Conservation (phyloP, 2,329 filamentous ascomycete genomes). For the Trichoderma hamatum region DNA sequence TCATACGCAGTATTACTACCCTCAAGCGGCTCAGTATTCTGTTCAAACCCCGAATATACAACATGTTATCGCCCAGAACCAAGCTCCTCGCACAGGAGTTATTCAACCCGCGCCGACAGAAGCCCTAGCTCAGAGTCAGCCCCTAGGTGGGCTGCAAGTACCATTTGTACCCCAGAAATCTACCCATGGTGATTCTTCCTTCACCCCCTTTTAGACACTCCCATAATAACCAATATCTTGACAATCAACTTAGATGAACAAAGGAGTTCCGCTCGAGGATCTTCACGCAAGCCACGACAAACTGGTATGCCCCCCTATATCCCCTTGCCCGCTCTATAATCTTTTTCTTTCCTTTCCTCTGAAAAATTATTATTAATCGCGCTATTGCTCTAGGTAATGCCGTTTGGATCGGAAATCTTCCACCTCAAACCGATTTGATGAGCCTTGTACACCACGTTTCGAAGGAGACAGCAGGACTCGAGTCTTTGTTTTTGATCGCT, state of each 20-base stretch:
- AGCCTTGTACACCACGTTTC: slow-evolving; percentile 91
- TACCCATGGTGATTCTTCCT: background rate
- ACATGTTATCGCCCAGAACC: slow-evolving; percentile 40
- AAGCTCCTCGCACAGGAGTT: slow-evolving; percentile 39
- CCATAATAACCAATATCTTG: background rate
- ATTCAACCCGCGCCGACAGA: slow-evolving; percentile 35
- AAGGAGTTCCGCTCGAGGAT: slow-evolving; percentile 38
- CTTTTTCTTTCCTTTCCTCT: background rate
- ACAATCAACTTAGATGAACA: slow-evolving; percentile 11
- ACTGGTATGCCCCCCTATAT: slow-evolving; percentile 52
- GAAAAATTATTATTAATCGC: background rate
- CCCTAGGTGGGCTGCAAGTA: background rate
- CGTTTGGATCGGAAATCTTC: slow-evolving; percentile 94
- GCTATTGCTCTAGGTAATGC: slow-evolving; percentile 65
- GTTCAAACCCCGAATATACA: slow-evolving; percentile 39
- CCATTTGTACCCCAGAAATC: background rate
- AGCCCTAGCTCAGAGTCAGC: background rate
- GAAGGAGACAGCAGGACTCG: slow-evolving; percentile 73
- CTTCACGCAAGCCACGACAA: slow-evolving; percentile 53
- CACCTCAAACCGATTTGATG: slow-evolving; percentile 78
- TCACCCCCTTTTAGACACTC: background rate
- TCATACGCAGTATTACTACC: slow-evolving; percentile 52
- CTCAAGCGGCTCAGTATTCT: slow-evolving; percentile 43
- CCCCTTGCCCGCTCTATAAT: background rate
- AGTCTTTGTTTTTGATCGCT: slow-evolving; percentile 90